These are phyloP conservation scores for Solanum ossicruentum DNA, from an alignment of 257 asterid genomes.

Conservation along the genomic window DNA sequence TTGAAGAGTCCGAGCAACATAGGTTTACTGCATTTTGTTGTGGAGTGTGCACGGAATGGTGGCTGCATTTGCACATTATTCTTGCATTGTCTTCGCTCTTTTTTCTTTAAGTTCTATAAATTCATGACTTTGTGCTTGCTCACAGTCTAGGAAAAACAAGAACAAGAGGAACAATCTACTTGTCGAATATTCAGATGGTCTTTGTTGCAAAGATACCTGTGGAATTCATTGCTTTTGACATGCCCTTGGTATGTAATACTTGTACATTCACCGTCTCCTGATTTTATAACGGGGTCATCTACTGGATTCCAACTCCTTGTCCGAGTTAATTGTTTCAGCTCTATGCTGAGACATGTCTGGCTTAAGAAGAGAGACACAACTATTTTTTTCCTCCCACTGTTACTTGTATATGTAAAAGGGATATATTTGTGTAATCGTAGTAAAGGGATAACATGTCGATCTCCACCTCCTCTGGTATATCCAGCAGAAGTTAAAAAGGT, in stretches of 20 bases:
- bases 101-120: background rate
- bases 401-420: background rate
- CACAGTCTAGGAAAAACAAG: constrained; percentile 64
- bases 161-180: constrained; percentile 72
- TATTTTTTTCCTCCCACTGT: background rate
- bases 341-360: background rate
- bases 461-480: background rate
- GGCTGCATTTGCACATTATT: background rate
- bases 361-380: background rate
- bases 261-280: background rate
- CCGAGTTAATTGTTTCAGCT: background rate
- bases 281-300: background rate
- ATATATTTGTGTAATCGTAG: background rate
- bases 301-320: background rate
- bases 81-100: background rate
- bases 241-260: constrained; percentile 71
- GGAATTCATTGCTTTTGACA: constrained; percentile 65
- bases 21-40: background rate
- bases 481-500: background rate
- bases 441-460: background rate
- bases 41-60: background rate
- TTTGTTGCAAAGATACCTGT: constrained; percentile 72
- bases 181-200: constrained; percentile 92
- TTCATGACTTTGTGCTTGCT: background rate
- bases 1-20: no score